Percentiles rank a stretch among this genome's conserved stretches.
Evolutionary conservation across 2,329 filamentous ascomycete species (phyloP).

Genomic region (Sclerotinia glacialis): DNA sequence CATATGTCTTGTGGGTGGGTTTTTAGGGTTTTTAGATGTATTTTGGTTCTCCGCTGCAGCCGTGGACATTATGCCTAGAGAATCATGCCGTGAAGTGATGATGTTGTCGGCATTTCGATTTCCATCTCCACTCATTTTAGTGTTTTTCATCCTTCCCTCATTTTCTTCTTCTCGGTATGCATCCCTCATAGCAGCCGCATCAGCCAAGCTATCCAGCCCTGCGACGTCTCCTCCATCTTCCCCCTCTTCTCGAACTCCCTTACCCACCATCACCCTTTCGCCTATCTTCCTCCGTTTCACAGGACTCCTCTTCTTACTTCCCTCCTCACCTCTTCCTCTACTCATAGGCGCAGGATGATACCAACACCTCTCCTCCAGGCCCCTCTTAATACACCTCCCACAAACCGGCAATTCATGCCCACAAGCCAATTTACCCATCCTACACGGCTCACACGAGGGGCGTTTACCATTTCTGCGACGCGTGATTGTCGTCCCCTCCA

Average conservation of each 20-base stretch:
- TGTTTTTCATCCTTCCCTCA: conserved; percentile 6
- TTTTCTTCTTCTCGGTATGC: background rate
- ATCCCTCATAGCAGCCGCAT: background rate
- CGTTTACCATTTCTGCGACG: conserved; percentile 36
- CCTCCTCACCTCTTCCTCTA: background rate
- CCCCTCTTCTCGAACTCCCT: no score
- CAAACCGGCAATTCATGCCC: conserved; percentile 35
- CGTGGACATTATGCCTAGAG: background rate
- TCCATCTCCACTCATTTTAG: conserved; percentile 7
- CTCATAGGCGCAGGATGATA: conserved; percentile 11
- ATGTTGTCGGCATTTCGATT: background rate
- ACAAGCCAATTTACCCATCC: conserved; percentile 37
- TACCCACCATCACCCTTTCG: background rate
- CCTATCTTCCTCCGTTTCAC: background rate
- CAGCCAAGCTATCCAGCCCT: background rate
- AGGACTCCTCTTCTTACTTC: no score
- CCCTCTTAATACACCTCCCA: conserved; percentile 32
- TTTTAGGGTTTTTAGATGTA: background rate
- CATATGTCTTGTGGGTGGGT: background rate
- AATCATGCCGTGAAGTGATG: background rate
- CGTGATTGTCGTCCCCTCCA: background rate
- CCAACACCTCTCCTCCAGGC: conserved; percentile 12
- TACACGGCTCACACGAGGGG: conserved; percentile 38
- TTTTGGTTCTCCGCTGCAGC: background rate
- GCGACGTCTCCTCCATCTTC: background rate